These are phyloP conservation scores for Pythium dissimile DNA, from an alignment of 352 stramenopile species.

Conservation along the genomic window DNA sequence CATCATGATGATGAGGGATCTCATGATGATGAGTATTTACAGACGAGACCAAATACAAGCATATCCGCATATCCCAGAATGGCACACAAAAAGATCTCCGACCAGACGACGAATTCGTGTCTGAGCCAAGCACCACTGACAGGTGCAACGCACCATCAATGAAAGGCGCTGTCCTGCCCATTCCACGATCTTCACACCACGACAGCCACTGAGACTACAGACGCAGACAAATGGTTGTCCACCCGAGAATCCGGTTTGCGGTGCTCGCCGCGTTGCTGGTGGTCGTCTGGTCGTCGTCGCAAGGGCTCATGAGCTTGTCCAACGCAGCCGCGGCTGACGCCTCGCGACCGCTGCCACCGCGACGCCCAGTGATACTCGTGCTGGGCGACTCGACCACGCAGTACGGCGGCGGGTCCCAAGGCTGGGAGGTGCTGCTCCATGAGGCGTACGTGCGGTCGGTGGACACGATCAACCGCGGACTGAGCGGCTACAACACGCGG, in stretches of 20 bases:
- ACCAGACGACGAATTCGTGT: no score
- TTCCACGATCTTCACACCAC: neutral
- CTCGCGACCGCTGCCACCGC: neutral
- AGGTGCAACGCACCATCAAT: no score
- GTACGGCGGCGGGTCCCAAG: conserved; percentile 25
- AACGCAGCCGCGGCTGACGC: neutral
- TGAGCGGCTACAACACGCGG: conserved; percentile 54
- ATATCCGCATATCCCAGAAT: no score
- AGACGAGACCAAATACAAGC: no score
- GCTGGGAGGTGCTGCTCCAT: conserved; percentile 38
- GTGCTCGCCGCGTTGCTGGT: neutral
- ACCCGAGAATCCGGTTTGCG: neutral
- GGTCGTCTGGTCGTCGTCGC: neutral
- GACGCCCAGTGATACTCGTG: neutral
- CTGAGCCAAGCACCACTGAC: no score
- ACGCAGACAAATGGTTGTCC: no score
- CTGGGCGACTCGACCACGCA: conserved; percentile 24
- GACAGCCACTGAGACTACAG: no score
- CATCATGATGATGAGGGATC: no score
- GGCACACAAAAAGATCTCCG: no score
- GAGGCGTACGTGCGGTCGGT: conserved; percentile 42
- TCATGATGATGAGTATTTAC: no score
- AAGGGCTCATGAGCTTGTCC: neutral
- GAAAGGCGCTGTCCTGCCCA: no score
- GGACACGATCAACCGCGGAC: conserved; percentile 38